Percentiles rank a stretch among this genome's conserved stretches.
Evolutionary conservation across 2,329 filamentous ascomycete genomes (phyloP).

Genomic region (Sarocladium strictum): DNA sequence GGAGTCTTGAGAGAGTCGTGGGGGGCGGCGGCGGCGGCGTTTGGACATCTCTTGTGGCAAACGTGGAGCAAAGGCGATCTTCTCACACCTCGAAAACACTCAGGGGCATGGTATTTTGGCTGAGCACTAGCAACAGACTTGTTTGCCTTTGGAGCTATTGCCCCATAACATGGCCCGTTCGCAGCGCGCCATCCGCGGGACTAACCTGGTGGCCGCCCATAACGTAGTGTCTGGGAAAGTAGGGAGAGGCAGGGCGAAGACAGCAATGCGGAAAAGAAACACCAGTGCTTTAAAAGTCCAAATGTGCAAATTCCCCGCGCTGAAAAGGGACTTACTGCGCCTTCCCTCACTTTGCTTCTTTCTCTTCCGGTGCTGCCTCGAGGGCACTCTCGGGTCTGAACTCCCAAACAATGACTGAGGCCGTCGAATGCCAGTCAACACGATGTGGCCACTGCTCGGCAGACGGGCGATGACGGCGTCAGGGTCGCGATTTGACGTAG

Average conservation of each 20-base stretch:
- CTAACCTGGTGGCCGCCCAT: constrained; percentile 5
- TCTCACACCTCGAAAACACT: too few relatives aligned
- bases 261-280: too few relatives aligned
- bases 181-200: constrained; percentile 6
- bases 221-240: background rate
- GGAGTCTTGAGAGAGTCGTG: too few relatives aligned
- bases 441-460: constrained; percentile 7
- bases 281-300: too few relatives aligned
- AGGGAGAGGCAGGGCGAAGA: background rate
- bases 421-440: constrained; percentile 5
- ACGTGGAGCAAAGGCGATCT: too few relatives aligned
- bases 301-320: too few relatives aligned
- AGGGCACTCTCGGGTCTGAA: background rate
- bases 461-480: constrained; percentile 8
- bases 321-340: background rate
- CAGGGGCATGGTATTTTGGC: background rate
- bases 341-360: background rate
- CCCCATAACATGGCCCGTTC: constrained; percentile 5
- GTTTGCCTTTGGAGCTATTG: background rate
- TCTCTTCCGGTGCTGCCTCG: background rate
- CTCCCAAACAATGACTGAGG: constrained; percentile 4
- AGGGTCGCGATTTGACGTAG: constrained; percentile 9
- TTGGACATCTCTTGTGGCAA: too few relatives aligned
- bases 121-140: background rate
- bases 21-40: too few relatives aligned